Evolutionary conservation across 768 basidiomycete species (phyloP), one percentile per base, ranked within the genome.

Genomic region (Suillus ampliporus): DNA sequence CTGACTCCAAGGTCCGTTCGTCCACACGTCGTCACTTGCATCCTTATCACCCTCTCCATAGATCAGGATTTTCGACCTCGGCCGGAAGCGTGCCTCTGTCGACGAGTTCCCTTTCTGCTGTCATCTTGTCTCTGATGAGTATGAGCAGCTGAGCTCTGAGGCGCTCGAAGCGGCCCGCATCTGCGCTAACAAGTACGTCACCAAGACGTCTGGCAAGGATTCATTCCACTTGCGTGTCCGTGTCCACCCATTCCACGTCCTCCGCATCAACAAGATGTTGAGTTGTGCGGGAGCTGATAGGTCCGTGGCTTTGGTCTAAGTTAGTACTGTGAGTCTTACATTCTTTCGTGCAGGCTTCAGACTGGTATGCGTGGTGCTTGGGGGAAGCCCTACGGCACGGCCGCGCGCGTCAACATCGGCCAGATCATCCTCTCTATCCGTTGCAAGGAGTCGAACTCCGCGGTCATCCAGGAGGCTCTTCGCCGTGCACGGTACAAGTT

Each of bases 211-310:
- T 35, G 97, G 97, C 73, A 99, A 99, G 83, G 97, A 99, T 72
- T 93, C 96, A 5, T 99, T 99, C 95, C 97, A 99, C 78, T 77
- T 99, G 78, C 88, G 97, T 69, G 94, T 99, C 70, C 92, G 95
- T 64, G 94, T 93, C 62, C 97, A 99, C 83, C 97, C 97, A 47
- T 97, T 91, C 94, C 97, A 99, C 77, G 94, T 99, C 72, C 80
- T 99, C 81, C 92, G 97, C 67, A 97, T 97, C 89, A 97, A 99
- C 92, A 99, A 99, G 90, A 99, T 97, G 94, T 92, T 99, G 85
- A 92, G 90, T 63, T 99, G 97, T 77, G 97, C 97, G 71, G 97
- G 97, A 70, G 96, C 97, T 72, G 97, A 99, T 94, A 84, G 94
- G 93, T 91, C 64, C 51, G 86, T 76, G 8, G 34, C 11, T 15